phyloP scores from a whole-genome alignment of 306 rosid species.

The Trifolium dubium region DNA sequence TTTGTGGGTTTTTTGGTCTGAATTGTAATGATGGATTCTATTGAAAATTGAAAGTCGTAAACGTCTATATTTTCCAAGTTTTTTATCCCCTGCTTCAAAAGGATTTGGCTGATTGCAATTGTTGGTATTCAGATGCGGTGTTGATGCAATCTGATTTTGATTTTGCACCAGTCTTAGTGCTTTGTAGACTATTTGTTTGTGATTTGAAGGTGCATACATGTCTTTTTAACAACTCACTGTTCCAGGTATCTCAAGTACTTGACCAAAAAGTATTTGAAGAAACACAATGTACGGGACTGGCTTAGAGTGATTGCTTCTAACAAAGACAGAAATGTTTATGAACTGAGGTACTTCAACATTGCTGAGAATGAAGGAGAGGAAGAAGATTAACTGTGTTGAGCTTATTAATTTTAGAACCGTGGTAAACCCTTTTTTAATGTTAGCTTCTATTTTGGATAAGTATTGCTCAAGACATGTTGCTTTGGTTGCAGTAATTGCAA shows the following conservation, averaged over 20 bases:
- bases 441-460: not conserved
- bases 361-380: constrained; percentile 52
- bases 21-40: constrained; percentile 1
- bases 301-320: constrained; percentile 46
- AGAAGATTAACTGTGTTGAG: constrained; percentile 28
- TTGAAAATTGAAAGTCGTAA: not conserved
- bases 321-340: constrained; percentile 47
- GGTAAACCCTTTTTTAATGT: not conserved
- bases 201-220: not conserved
- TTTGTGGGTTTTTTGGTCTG: not conserved
- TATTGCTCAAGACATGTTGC: constrained; percentile 2
- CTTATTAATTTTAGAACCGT: constrained; percentile 9
- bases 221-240: not conserved
- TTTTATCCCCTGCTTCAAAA: not conserved
- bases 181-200: not conserved
- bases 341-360: constrained; percentile 47
- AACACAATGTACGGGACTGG: constrained; percentile 45
- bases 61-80: not conserved
- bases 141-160: not conserved
- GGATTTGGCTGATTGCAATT: constrained; percentile 3
- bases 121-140: not conserved
- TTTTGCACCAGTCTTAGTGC: not conserved
- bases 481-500: constrained; percentile 19
- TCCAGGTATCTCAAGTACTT: constrained; percentile 42
- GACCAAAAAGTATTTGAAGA: constrained; percentile 47